These are phyloP conservation scores for Bassia scoparia DNA, from an alignment of 148 eudicot genomes.

Conservation along the genomic window DNA sequence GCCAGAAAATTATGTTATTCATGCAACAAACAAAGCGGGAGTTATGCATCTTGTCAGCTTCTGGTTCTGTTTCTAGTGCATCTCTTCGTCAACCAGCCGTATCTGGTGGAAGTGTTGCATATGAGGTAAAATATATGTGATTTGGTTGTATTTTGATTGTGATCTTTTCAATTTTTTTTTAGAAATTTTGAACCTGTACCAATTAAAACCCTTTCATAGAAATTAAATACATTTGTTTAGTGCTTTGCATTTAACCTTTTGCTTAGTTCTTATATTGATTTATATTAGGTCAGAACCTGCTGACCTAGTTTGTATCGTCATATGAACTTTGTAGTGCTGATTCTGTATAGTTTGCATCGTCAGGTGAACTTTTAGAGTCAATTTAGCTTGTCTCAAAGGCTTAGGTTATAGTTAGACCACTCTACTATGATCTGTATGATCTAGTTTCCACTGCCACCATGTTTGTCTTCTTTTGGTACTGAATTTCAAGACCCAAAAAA, in stretches of 20 bases:
- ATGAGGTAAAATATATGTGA: constrained; percentile 49
- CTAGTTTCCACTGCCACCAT: not conserved
- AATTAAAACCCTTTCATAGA: no score
- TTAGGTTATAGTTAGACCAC: no score
- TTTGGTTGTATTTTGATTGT: not conserved
- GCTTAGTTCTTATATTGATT: not conserved
- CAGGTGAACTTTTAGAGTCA: no score
- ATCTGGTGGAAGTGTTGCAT: constrained; percentile 68
- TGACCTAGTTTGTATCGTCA: not conserved
- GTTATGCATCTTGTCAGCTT: constrained; percentile 77
- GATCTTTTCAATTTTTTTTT: not conserved
- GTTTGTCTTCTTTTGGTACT: not conserved
- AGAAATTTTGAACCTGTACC: not conserved
- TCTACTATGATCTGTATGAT: no score
- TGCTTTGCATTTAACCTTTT: no score
- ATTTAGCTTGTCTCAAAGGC: no score
- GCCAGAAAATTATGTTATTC: constrained; percentile 67
- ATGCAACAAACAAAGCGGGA: constrained; percentile 72
- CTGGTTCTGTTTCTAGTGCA: constrained; percentile 67
- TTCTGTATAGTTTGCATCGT: not conserved
- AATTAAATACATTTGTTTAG: no score
- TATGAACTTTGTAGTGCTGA: not conserved
- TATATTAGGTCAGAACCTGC: no score
- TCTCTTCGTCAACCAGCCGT: constrained; percentile 70
- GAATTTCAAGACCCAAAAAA: not conserved